Percentiles rank a stretch among this genome's conserved stretches.
phyloP scores from a whole-genome alignment of 441 rosid species.

The Sinapis alba region DNA sequence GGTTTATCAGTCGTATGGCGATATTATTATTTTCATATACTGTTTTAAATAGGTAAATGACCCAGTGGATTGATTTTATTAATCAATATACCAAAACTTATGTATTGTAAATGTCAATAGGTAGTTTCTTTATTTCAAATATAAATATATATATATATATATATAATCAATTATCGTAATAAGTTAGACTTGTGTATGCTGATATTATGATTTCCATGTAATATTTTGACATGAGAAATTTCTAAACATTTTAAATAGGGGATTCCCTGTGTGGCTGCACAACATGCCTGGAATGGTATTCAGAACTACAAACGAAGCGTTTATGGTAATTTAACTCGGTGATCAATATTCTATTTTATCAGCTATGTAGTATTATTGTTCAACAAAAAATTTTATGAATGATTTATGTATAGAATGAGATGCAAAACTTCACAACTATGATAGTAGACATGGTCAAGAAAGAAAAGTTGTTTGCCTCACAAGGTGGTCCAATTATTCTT shows the following conservation, averaged over 20 bases:
- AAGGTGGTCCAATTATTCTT: slow-evolving; percentile 56
- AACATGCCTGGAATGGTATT: too few relatives aligned
- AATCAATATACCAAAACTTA: too few relatives aligned
- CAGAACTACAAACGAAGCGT: slow-evolving; percentile 46
- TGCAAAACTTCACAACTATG: too few relatives aligned
- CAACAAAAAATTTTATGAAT: too few relatives aligned
- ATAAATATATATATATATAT: too few relatives aligned
- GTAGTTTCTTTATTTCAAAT: too few relatives aligned
- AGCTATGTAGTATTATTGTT: neutral
- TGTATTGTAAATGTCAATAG: neutral
- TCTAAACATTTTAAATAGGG: neutral
- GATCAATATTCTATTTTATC: neutral
- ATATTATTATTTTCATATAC: too few relatives aligned
- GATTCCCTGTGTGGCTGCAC: slow-evolving; percentile 58
- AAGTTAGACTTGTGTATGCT: neutral
- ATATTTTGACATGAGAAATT: too few relatives aligned
- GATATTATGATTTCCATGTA: neutral
- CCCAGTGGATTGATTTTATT: neutral
- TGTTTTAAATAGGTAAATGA: too few relatives aligned
- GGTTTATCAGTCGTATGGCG: too few relatives aligned
- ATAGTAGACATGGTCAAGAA: too few relatives aligned
- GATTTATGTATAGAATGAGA: slow-evolving; percentile 40
- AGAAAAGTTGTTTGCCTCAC: slow-evolving; percentile 50
- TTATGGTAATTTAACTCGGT: slow-evolving; percentile 39
- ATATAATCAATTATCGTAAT: neutral